phyloP scores from a whole-genome alignment of 2,329 filamentous ascomycete genomes.

The Claviceps pusilla region DNA sequence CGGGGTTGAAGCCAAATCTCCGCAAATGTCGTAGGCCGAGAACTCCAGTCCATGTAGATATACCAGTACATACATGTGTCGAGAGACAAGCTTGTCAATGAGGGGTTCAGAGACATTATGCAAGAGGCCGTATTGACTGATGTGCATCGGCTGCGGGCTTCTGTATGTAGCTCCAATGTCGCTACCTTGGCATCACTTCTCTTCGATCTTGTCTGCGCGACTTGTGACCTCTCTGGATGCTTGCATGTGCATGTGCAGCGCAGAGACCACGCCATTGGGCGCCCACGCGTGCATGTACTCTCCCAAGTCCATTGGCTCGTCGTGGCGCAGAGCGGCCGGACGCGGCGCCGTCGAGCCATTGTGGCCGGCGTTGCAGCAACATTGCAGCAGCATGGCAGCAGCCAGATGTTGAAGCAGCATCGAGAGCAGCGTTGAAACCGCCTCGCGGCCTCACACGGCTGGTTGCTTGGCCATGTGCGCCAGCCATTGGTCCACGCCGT shows the following conservation, averaged over 20 bases:
- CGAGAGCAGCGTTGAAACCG: neutral
- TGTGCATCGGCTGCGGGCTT: no score
- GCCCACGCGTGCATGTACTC: no score
- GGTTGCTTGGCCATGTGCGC: conserved; percentile 23
- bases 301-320: no score
- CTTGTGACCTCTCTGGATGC: neutral
- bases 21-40: neutral
- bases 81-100: no score
- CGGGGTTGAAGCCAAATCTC: neutral
- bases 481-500: conserved; percentile 25
- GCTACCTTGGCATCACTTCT: no score
- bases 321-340: no score
- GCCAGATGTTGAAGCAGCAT: no score
- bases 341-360: neutral
- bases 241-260: neutral
- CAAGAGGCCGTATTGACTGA: no score
- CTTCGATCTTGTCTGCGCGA: neutral
- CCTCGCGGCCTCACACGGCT: conserved; percentile 12
- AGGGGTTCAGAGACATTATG: no score
- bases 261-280: neutral
- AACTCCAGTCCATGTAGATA: neutral
- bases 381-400: no score
- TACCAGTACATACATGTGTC: neutral
- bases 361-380: neutral
- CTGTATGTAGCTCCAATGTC: no score